These are phyloP conservation scores for Candida vaughaniae DNA, from an alignment of 805 yeast species.

Conservation along the genomic window DNA sequence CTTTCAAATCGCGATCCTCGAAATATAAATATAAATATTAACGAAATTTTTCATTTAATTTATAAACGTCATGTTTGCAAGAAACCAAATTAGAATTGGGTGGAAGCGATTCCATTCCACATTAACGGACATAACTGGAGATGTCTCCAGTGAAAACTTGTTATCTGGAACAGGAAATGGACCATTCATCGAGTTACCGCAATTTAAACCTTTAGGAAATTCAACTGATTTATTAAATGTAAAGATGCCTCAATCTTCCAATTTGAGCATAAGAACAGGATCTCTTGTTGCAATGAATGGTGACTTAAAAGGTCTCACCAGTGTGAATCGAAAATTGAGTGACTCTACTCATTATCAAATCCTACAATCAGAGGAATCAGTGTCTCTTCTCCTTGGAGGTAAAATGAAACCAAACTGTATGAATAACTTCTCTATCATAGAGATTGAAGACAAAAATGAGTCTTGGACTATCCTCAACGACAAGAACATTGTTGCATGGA, in stretches of 20 bases:
- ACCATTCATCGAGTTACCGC: constrained; percentile 45
- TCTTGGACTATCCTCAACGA: constrained; percentile 43
- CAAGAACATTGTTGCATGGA: constrained; percentile 45
- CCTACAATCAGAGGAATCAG: constrained; percentile 15
- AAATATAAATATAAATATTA: too few species aligned
- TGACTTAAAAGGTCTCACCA: constrained; percentile 15
- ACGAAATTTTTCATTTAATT: too few species aligned
- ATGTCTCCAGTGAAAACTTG: constrained; percentile 11
- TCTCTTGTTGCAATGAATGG: constrained; percentile 47
- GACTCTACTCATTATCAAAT: constrained; percentile 14
- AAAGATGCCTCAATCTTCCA: constrained; percentile 39
- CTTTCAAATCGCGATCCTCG: too few species aligned
- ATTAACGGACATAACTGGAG: constrained; percentile 3
- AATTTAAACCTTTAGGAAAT: constrained; percentile 41
- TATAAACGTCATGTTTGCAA: too few species aligned
- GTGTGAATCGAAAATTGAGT: constrained; percentile 11
- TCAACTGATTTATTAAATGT: constrained; percentile 41
- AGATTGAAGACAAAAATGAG: constrained; percentile 34
- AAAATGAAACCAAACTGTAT: constrained; percentile 16
- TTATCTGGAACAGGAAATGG: constrained; percentile 46
- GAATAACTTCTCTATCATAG: constrained; percentile 37
- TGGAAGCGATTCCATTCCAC: constrained; percentile 2
- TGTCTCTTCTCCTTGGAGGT: constrained; percentile 30
- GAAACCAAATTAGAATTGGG: too few species aligned
- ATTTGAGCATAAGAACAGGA: constrained; percentile 19